Evolutionary conservation across 192 early-diverging fungal genomes (phyloP), one percentile per base, ranked within the genome.

Genomic region (Coemansia asiatica): DNA sequence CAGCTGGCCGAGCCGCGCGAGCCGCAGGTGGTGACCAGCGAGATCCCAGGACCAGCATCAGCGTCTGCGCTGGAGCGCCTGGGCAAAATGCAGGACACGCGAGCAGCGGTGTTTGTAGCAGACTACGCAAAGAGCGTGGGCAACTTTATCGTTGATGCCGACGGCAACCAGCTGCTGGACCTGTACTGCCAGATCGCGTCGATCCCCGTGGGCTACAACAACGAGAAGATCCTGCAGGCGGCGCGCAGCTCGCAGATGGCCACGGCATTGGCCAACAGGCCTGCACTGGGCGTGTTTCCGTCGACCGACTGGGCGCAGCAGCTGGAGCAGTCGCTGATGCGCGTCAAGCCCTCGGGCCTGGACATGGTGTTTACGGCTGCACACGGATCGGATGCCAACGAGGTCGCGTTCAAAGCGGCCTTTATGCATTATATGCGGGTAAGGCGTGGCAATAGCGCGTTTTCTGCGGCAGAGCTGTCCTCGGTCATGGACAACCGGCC

Each of bases 341-440:
- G 72, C 4, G 90, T 91, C 18, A 79, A 83, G 6, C 90, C 90
- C 12, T 72, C 77, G 46, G 90, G 90, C 3, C 63, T 91, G 73
- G 81, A 76, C 63, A 85, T 89, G 67, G 84, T 91, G 25, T 91
- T 91, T 46, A 91, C 90, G 1, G 82, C 86, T 3, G 87, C 88
- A 81, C 87, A 87, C 61, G 90, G 90, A 2, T 88, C 88, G n/a
- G 88, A 87, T 67, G 86, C 87, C 56, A 91, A 91, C 58, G 90
- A 91, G 67, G 82, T 87, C 38, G 90, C 90, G 1, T 91, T 83
- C 78, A 91, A 91, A 74, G 85, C 88, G 6, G 89, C 89, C 21
- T 87, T 91, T 57, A 87, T 91, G 82, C 83, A 87, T 61, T 76
- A 87, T 54, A 83, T 83, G 51, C 69, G 70, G 56, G 71, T 78